Evolutionary conservation across 2,329 filamentous ascomycete species (phyloP), one percentile per base, ranked within the genome.

Genomic region (Parascedosporium putredinis): DNA sequence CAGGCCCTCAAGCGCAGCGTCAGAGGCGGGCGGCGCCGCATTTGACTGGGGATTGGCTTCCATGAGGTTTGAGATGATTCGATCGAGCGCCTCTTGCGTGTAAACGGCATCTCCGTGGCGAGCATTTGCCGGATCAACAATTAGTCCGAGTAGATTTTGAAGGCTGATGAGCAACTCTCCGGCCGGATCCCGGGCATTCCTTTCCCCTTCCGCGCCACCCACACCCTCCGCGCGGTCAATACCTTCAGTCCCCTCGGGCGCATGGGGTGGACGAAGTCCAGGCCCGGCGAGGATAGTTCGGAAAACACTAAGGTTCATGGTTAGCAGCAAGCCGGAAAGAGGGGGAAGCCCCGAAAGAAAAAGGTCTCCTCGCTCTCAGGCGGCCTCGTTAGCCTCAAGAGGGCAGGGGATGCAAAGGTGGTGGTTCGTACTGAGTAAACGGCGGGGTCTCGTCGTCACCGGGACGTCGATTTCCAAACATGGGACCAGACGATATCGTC

Each of bases 71-170:
- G 87, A 85, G 50, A 98, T 85, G 55, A 97, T 87, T 29, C 85
- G 80, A 62, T 98, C 91, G 27, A 97, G 71, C 2, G 86, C 90
- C 67, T 95, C 89, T 65, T 97, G 88, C 0, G 86, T 85, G 63
- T 91, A 94, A 1, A 95, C 91, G 6, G 83, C 87, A 64, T 97
- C 91, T 18, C 89, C 87, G 52, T 78, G 73, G 14, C 70, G 66
- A 6, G 68, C 73, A 51, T 72, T 69, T n/a, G 66, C 67, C 12
- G 76, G 75, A 49, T 73, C 74, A 34, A 82, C 64, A 22, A 83
- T 56, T 22, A 46, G 31, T 64, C 62, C 67, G 16, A 84, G 64
- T 4, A 83, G 65, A n/a, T 76, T 72, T 29, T 73, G 72, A 4
- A 82, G 60, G 27, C 68, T 68, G 14, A 60, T 56, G 12, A 61